Base-by-base conservation (phyloP, 495 filamentous ascomycete genomes). In the Cladorrhinum samala region DNA sequence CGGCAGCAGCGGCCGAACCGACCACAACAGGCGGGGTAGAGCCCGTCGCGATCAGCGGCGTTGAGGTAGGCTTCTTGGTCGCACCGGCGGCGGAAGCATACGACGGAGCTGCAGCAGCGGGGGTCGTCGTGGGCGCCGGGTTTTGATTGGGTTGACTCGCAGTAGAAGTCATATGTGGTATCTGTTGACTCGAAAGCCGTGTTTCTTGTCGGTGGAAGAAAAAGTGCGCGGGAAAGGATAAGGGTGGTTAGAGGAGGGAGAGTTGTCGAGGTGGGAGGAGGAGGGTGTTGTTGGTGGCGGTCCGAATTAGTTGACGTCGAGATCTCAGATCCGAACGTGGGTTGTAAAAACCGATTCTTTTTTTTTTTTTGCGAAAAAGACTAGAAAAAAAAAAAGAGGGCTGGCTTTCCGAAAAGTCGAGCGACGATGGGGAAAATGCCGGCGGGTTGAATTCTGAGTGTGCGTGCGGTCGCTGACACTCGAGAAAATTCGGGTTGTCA, bases 21-120 rank as follows among this genome's bases (percentile, higher is more conserved):
- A 85, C 85, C 74, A 83, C 84, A 74, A 83, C 78, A 56, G 78
- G 73, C 51, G 74, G 70, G 47, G 72, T 70, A 58, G 86, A 82
- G 74, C 85, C 83, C 65, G 82, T 77, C 77, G 84, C 85, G 72
- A 85, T 82, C 71, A 84, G 78, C 55, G 83, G 78, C 66, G 79
- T 76, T 55, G 11, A 6, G 6, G 78, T 72, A 54, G 79, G 72
- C 79, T 87, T 92, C 77, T 90, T 91, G 64, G 83, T 85, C 73
- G 88, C 87, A 77, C 82, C 75, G 57, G 80, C 72, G 67, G 89
- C 89, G 72, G 82, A 78, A 71, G 83, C 72, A 83, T 86, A 84
- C 66, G 82, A 85, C 72, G 79, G 75, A 69, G 81, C 76, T 69
- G 80, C 70, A 54, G 82, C 70, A 64, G 81, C 72, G 60, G 83